Evolutionary conservation across 768 basidiomycete genomes (phyloP).

Genomic region (Brasilioporus rufonigricans): DNA sequence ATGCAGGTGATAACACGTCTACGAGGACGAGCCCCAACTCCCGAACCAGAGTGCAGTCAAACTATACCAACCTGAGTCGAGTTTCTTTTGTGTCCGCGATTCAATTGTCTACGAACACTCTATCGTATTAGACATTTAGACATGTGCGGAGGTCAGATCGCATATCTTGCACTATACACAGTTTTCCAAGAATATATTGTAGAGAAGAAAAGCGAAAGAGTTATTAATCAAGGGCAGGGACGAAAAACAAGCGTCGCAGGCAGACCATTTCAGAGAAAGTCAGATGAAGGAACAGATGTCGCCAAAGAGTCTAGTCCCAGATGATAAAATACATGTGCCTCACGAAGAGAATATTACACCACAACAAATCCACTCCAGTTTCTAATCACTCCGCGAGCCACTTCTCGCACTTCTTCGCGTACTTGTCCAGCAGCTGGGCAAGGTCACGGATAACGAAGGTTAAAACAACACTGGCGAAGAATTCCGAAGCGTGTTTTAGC

Average conservation of each 20-base stretch:
- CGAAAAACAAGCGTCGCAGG: conserved; percentile 16
- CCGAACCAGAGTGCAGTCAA: conserved; percentile 38
- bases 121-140: conserved; percentile 4
- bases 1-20: conserved; percentile 59
- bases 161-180: conserved; percentile 17
- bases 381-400: conserved; percentile 75
- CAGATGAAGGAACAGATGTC: conserved; percentile 31
- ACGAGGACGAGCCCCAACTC: conserved; percentile 57
- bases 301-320: conserved; percentile 33
- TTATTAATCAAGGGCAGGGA: conserved; percentile 7
- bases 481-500: conserved; percentile 83
- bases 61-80: conserved; percentile 5
- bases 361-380: conserved; percentile 19
- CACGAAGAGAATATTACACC: conserved; percentile 27
- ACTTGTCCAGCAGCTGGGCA: conserved; percentile 85
- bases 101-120: background rate
- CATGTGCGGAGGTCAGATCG: background rate
- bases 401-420: conserved; percentile 91
- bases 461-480: conserved; percentile 85
- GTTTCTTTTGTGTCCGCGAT: background rate
- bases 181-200: conserved; percentile 26
- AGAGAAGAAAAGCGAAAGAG: conserved; percentile 19
- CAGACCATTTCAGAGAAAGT: conserved; percentile 11
- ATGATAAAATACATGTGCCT: conserved; percentile 35
- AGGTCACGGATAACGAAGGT: conserved; percentile 89